Evolutionary conservation across 345 rosid species (phyloP), one percentile per base, ranked within the genome.

Genomic region (Rhizophora mangle): DNA sequence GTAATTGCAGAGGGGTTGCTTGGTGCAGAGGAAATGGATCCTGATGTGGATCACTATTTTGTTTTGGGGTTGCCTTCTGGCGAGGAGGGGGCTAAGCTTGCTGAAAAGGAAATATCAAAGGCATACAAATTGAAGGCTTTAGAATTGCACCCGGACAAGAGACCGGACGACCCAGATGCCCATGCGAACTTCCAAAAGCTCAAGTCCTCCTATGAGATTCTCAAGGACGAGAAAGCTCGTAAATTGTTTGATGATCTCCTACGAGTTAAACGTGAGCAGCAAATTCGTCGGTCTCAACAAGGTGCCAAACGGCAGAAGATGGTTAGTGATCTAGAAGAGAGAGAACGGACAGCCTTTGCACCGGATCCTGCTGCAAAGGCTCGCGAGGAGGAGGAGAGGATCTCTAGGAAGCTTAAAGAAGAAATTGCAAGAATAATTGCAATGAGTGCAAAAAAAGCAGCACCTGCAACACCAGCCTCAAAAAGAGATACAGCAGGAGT

Each of bases 241-340:
- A 91, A 86, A 80, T 78, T 89, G 62, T 91, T 89, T 49, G 91
- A 91, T 73, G 98, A 94, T 78, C 91, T 92, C 58, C 81, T 94
- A 24, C 75, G 87, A 60, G 76, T 85, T n/a, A 91, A 88, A 78
- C 85, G 85, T 3, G 97, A 88, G 58, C 82, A 90, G 76, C 79
- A 76, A 32, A 82, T 63, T 22, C 87, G 88, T 15, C 80, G 75
- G 27, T 69, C 82, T 1, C 88, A 84, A 63, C 88, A 84, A 24
- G 98, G 83, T 75, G 70, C 89, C 18, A 94, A 85, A 69, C 86
- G 94, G 64, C 82, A 88, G 32, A 88, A 79, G 76, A 88, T 91
- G 97, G 84, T 83, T 70, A 82, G 91, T 0, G 95, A 94, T 80
- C 87, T 94, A 49, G 97, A 94, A 72, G 89, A 84, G 66, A 83